These are phyloP conservation scores for Colletotrichum orchidophilum DNA, from an alignment of 2,329 filamentous ascomycete genomes.

Conservation along the genomic window DNA sequence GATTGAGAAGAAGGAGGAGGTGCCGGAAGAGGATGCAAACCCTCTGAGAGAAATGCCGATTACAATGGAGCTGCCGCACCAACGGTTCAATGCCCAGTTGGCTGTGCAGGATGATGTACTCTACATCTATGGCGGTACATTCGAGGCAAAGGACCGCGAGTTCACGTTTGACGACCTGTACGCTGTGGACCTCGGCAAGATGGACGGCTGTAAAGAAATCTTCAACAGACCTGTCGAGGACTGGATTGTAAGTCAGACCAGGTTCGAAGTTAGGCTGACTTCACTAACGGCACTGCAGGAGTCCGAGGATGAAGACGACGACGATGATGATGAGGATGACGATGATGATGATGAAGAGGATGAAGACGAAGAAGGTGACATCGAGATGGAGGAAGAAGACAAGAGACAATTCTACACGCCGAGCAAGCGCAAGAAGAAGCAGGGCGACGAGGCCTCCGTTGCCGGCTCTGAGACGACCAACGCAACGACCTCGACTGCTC, in stretches of 20 bases:
- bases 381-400: conserved; percentile 56
- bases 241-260: conserved; percentile 72
- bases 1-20: conserved; percentile 57
- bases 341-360: conserved; percentile 64
- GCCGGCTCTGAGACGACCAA: conserved; percentile 39
- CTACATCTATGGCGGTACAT: conserved; percentile 95
- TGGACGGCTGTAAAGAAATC: conserved; percentile 93
- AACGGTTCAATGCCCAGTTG: conserved; percentile 89
- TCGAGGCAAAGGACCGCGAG: conserved; percentile 93
- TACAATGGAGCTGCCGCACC: conserved; percentile 85
- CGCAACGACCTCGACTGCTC: conserved; percentile 38
- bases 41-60: conserved; percentile 71
- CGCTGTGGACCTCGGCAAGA: conserved; percentile 90
- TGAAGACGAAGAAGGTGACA: conserved; percentile 56
- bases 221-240: conserved; percentile 86
- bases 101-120: conserved; percentile 91
- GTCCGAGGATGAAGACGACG: conserved; percentile 67
- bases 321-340: conserved; percentile 67
- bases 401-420: conserved; percentile 56
- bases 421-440: conserved; percentile 67
- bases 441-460: conserved; percentile 49
- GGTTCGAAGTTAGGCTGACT: conserved; percentile 40
- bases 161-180: conserved; percentile 97
- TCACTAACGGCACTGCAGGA: conserved; percentile 51
- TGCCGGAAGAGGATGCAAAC: conserved; percentile 64